These are phyloP conservation scores for Fusarium brevicatenulatum DNA, from an alignment of 2,329 filamentous ascomycete species.

Conservation along the genomic window DNA sequence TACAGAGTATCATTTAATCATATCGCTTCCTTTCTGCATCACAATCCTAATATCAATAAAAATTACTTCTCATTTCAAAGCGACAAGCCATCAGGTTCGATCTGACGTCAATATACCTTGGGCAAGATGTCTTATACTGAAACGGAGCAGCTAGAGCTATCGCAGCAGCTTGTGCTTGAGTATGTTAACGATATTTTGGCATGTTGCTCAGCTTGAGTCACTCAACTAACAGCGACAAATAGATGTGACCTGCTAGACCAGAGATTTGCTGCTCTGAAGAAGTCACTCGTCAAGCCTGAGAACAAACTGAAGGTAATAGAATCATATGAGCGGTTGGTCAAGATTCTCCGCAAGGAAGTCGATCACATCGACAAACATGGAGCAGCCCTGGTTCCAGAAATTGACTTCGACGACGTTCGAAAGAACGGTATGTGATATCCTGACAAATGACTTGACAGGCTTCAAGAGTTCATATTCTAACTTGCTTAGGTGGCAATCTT, in stretches of 20 bases:
- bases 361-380: not conserved
- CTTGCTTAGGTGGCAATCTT: not conserved
- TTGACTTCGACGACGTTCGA: not conserved
- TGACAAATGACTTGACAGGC: not conserved
- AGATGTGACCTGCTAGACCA: not conserved
- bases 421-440: not conserved
- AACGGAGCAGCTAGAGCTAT: not conserved
- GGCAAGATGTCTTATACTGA: not conserved
- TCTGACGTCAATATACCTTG: fast-evolving
- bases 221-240: not conserved
- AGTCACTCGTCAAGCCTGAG: not conserved
- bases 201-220: no score
- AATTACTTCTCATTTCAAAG: no score
- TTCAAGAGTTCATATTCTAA: not conserved
- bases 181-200: not conserved
- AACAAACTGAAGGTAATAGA: not conserved
- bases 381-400: not conserved
- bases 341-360: not conserved
- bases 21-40: no score
- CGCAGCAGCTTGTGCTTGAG: not conserved
- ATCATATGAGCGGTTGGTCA: not conserved
- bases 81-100: not conserved
- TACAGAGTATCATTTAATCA: no score
- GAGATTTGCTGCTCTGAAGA: not conserved
- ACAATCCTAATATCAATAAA: no score